These are phyloP conservation scores for Lecanicillium sp. DNA, from an alignment of 2,329 filamentous ascomycete species.

Conservation along the genomic window DNA sequence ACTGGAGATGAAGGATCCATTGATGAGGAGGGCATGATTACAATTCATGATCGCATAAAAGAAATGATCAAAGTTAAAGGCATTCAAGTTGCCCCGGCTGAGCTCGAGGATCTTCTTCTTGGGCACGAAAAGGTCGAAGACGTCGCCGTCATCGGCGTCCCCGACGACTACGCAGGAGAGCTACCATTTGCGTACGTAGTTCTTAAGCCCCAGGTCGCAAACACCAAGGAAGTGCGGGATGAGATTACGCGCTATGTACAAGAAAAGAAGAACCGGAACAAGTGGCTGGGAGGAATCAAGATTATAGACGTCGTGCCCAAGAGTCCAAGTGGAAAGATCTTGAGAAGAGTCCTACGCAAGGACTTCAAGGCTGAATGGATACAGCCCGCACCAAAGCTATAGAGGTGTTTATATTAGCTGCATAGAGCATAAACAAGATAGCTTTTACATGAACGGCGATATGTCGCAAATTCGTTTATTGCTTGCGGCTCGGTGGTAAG, in stretches of 20 bases:
- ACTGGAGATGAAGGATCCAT: constrained; percentile 75
- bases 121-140: constrained; percentile 69
- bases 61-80: constrained; percentile 54
- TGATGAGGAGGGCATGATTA: constrained; percentile 64
- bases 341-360: constrained; percentile 32
- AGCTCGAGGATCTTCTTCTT: constrained; percentile 74
- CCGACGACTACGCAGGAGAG: constrained; percentile 53
- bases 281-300: constrained; percentile 46
- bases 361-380: neutral
- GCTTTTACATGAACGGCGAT: too few species aligned
- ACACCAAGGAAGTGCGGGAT: constrained; percentile 29
- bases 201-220: constrained; percentile 60
- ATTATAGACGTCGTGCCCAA: constrained; percentile 55
- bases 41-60: constrained; percentile 63
- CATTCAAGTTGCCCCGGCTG: constrained; percentile 74
- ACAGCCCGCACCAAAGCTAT: neutral
- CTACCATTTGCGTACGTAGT: constrained; percentile 56
- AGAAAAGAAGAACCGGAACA: constrained; percentile 50
- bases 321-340: constrained; percentile 57
- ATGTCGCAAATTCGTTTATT: too few species aligned
- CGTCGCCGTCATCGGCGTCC: constrained; percentile 69
- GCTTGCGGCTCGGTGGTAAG: too few species aligned
- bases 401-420: neutral
- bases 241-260: constrained; percentile 42
- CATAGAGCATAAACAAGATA: too few species aligned